Evolutionary conservation across 768 basidiomycete genomes (phyloP).

Genomic region (Coprinopsis cinerea): DNA sequence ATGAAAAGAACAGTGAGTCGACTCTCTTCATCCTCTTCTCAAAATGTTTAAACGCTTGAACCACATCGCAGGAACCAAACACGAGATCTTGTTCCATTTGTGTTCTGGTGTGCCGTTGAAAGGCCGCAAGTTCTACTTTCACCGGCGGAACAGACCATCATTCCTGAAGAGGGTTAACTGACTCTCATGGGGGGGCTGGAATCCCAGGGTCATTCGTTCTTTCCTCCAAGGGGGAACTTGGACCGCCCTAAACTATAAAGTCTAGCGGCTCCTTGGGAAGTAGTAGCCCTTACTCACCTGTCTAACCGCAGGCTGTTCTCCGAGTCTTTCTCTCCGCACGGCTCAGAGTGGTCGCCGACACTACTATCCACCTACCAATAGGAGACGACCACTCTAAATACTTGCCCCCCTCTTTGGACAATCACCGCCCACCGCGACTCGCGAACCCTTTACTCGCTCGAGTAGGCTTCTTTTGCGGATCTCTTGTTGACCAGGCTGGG

Average conservation of each 20-base stretch:
- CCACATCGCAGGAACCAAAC: background rate
- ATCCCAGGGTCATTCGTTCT: slow-evolving; percentile 1
- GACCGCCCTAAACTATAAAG: background rate
- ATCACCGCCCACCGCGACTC: background rate
- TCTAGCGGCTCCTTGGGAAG: background rate
- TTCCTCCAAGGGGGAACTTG: background rate
- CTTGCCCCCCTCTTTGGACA: background rate
- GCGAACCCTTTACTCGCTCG: background rate
- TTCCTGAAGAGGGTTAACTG: slow-evolving; percentile 1
- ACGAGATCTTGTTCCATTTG: too few relatives aligned
- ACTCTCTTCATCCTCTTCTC: too few relatives aligned
- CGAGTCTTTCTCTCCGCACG: too few relatives aligned
- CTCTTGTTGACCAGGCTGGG: background rate
- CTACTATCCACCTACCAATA: too few relatives aligned
- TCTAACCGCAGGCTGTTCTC: too few relatives aligned
- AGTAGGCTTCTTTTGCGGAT: background rate
- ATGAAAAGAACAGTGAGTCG: too few relatives aligned
- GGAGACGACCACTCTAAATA: too few relatives aligned
- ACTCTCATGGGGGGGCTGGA: background rate
- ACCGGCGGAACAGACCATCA: slow-evolving; percentile 4
- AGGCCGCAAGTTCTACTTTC: background rate
- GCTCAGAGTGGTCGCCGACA: too few relatives aligned
- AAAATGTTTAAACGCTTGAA: too few relatives aligned
- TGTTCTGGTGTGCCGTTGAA: background rate
- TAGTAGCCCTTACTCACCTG: too few relatives aligned